Conservation (phyloP, 768 basidiomycete species). For the Lepiota subincarnata region DNA sequence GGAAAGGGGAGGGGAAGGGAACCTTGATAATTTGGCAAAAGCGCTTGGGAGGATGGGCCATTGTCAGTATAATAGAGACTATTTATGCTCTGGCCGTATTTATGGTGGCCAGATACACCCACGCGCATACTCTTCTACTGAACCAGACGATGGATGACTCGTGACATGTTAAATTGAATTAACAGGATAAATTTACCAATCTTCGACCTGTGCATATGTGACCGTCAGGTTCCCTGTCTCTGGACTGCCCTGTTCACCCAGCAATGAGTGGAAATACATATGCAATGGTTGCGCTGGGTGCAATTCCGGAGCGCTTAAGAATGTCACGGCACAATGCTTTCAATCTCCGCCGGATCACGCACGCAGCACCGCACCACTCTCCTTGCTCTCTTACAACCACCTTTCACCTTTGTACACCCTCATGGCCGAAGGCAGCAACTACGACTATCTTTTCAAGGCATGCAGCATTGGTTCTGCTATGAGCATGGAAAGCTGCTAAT, state of each 20-base stretch:
- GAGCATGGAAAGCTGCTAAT: background rate
- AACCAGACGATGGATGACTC: no score
- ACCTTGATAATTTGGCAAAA: conserved; percentile 75
- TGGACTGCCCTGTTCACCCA: no score
- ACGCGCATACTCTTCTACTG: no score
- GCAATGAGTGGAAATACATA: no score
- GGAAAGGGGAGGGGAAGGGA: conserved; percentile 4
- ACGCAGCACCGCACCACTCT: background rate
- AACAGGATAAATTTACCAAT: no score
- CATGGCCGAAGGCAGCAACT: conserved; percentile 94
- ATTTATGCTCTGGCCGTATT: background rate
- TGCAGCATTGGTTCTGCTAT: conserved; percentile 15
- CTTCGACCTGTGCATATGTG: no score
- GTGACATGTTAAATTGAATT: no score
- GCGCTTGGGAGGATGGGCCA: conserved; percentile 35
- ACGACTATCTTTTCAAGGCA: conserved; percentile 99
- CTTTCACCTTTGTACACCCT: no score
- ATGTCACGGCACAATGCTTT: background rate
- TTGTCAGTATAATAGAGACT: background rate
- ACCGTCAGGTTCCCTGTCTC: no score
- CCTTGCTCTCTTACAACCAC: conserved; percentile 15
- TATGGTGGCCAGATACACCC: no score
- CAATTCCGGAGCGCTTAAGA: no score
- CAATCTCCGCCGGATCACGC: conserved; percentile 8
- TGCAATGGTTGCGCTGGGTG: no score